Evolutionary conservation across 257 asterid species (phyloP).

Genomic region (Gentiana straminea): DNA sequence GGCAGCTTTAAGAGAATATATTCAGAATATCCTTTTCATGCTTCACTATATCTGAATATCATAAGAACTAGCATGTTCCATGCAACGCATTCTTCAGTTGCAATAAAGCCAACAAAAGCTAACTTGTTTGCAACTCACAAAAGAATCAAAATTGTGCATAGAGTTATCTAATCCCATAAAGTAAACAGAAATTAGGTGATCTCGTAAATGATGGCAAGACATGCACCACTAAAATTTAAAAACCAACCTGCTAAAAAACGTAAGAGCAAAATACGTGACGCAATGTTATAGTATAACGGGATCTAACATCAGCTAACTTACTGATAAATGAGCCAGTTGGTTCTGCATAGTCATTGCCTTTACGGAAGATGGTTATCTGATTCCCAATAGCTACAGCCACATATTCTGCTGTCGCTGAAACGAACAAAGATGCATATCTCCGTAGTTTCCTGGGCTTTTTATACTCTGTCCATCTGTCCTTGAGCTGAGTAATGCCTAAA

Average conservation of each 20-base stretch:
- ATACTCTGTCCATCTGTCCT: constrained; percentile 66
- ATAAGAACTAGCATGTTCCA: too few species aligned
- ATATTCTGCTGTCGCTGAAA: constrained; percentile 63
- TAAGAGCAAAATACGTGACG: constrained; percentile 1
- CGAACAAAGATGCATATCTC: constrained; percentile 56
- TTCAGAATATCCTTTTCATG: too few species aligned
- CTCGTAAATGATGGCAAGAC: background rate
- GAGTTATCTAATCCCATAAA: background rate
- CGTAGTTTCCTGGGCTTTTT: constrained; percentile 39
- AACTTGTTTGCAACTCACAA: too few species aligned
- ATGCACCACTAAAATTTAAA: too few species aligned
- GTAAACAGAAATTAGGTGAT: background rate
- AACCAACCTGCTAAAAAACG: background rate
- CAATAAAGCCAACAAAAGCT: too few species aligned
- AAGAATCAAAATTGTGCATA: background rate
- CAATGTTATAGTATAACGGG: background rate
- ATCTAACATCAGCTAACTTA: constrained; percentile 35
- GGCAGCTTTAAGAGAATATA: too few species aligned
- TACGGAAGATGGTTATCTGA: constrained; percentile 62
- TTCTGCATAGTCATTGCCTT: constrained; percentile 74
- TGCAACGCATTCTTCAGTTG: too few species aligned
- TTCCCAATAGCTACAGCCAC: constrained; percentile 84
- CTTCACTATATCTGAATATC: too few species aligned
- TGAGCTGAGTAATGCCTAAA: constrained; percentile 34
- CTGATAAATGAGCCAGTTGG: constrained; percentile 70